Conservation (phyloP, 2,329 filamentous ascomycete species). For the Aspergillus sp. region DNA sequence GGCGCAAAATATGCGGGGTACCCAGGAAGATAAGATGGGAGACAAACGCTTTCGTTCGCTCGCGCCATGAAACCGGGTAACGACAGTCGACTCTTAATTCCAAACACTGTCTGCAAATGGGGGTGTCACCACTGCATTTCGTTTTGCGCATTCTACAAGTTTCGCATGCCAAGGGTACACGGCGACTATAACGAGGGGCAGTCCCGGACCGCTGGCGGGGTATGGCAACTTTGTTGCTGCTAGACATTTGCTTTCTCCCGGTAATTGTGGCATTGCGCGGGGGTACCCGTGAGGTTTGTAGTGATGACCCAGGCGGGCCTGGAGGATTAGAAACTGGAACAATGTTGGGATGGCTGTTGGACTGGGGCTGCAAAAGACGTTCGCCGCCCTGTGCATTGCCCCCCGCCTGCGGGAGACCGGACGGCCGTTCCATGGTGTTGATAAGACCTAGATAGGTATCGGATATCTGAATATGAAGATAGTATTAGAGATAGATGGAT, state of each 20-base stretch:
- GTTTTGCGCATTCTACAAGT: conserved; percentile 44
- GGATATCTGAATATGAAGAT: neutral
- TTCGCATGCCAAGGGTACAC: conserved; percentile 41
- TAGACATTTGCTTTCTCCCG: conserved; percentile 14
- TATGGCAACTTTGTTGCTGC: conserved; percentile 30
- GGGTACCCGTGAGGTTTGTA: conserved; percentile 2
- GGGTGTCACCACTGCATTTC: conserved; percentile 46
- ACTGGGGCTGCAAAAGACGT: conserved; percentile 11
- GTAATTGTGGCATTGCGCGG: conserved; percentile 5
- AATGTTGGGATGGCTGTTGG: conserved; percentile 7
- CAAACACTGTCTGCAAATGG: conserved; percentile 41
- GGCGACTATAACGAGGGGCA: conserved; percentile 24
- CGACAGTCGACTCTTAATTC: conserved; percentile 38
- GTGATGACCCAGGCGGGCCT: neutral
- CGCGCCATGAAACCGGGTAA: conserved; percentile 41
- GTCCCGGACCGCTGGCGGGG: conserved; percentile 25
- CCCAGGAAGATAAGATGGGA: neutral
- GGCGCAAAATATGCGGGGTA: neutral
- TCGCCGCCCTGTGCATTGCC: conserved; percentile 8
- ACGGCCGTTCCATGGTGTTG: conserved; percentile 15
- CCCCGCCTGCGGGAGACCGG: conserved; percentile 9
- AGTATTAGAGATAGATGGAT: neutral
- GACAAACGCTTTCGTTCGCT: conserved; percentile 37
- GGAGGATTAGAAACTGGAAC: conserved; percentile 14
- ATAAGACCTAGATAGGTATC: neutral